Evolutionary conservation across 306 rosid genomes (phyloP), one percentile per base, ranked within the genome.

Genomic region (Vigna mungo): DNA sequence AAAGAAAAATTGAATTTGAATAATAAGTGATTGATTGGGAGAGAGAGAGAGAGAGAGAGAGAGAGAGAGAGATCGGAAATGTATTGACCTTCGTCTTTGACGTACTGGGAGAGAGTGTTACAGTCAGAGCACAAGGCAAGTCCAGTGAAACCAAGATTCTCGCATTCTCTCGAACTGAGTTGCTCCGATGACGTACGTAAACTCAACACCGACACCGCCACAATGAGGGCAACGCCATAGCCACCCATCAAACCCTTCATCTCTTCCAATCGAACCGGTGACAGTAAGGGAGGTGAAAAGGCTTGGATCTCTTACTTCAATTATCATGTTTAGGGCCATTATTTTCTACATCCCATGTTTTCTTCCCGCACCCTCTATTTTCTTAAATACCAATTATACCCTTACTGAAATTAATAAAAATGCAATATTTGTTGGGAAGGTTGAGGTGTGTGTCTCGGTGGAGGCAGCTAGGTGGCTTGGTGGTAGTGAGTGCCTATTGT

Each of bases 71-170:
- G 72, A 25, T 65, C 17, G 65, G 37, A 61, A 48, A 69, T 71
- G 49, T 76, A 71, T 39, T 47, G 9, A 92, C 98, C 97, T 86
- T 86, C 89, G 85, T 95, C 98, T 68, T 95, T 95, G 84, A 92
- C 92, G n/a, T 92, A 95, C 72, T 95, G 96, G 46, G 93, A 88
- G 46, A 95, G 81, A 71, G 93, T 87, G 67, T 89, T 81, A 78
- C 98, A 95, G 77, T 90, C 97, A 9, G 98, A 92, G 85, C 98
- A 95, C 65, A 92, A 67, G 65, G 96, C 97, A 59, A 95, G 95
- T 20, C 96, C 97, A 5, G 93, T 80, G 80, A 90, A 94, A 41
- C 98, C 97, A n/a, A 94, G 93, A 77, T 89, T 79, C 80, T 94
- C 98, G 75, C 97, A 94, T 83, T 94, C 93, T 77, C 93, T 86